Percentiles rank a stretch among this genome's conserved stretches.
Conservation (phyloP, 2,329 filamentous ascomycete species). For the Cladosporium sp. region DNA sequence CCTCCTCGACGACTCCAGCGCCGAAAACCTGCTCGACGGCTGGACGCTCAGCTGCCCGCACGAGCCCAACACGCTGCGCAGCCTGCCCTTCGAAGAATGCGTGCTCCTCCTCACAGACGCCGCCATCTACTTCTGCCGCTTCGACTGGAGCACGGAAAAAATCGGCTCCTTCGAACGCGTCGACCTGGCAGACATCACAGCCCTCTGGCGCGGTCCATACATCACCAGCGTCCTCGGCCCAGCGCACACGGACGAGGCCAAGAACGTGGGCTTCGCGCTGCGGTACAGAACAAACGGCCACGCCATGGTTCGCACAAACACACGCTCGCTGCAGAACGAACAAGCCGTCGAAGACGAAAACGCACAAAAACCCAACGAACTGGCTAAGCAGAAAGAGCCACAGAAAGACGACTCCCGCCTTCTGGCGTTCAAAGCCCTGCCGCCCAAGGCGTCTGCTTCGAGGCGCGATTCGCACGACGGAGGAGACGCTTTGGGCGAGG, state of each 20-base stretch:
- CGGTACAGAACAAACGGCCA: constrained; percentile 67
- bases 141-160: constrained; percentile 95
- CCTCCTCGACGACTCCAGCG: constrained; percentile 58
- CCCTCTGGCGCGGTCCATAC: constrained; percentile 77
- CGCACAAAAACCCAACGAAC: constrained; percentile 22
- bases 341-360: constrained; percentile 42
- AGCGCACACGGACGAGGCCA: constrained; percentile 68
- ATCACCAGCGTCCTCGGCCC: constrained; percentile 82
- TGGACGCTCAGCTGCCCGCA: constrained; percentile 83
- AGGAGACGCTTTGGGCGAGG: constrained; percentile 36
- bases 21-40: constrained; percentile 79
- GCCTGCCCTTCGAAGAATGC: constrained; percentile 76
- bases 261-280: constrained; percentile 80
- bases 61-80: constrained; percentile 60
- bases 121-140: constrained; percentile 81
- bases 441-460: constrained; percentile 40
- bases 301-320: constrained; percentile 76
- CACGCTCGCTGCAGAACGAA: constrained; percentile 63
- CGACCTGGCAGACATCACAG: constrained; percentile 65
- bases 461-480: constrained; percentile 14
- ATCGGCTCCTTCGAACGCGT: constrained; percentile 87
- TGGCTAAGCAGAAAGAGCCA: constrained; percentile 19
- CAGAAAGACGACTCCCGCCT: constrained; percentile 30
- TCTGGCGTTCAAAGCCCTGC: constrained; percentile 54
- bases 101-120: constrained; percentile 81